Base-by-base conservation (phyloP, 179 eudicot genomes). In the Beta macrorhiza region DNA sequence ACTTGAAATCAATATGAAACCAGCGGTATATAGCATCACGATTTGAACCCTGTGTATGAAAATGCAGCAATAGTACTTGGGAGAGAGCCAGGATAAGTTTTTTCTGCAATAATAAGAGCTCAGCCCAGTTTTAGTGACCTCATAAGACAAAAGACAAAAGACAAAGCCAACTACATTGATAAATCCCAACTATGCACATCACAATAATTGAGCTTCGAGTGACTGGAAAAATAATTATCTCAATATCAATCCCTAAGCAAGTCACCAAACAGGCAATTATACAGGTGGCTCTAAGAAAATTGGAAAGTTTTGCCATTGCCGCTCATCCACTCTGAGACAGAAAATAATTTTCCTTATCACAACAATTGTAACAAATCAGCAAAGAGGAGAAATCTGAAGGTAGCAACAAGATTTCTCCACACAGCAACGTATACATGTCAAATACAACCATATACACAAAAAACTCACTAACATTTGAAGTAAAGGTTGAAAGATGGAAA, bases 251-350 rank as follows among this genome's bases (percentile, higher is more conserved):
- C 62, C 42, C 55, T 71, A 25, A 12, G 22, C 14, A 58, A 65
- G 55, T 56, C 52, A 37, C n/a, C 25, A 69, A 44, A 22, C 59
- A 78, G 51, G 17, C 51, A 29, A 65, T 53, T 20, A 53, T 67
- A 64, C 64, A 67, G 37, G 56, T 53, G n/a, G 63, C 70, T 67
- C 47, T 61, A 20, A 53, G 20, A 56, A 78, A 53, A 45, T 7
- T 32, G 42, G 52, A 67, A 29, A 78, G 62, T 53, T 67, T 78
- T 67, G 20, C 45, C 11, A 74, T 45, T 20, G 76, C 76, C 44
- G 76, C 81, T 79, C 61, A 56, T 57, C 68, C 75, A 37, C 68
- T 79, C 81, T 67, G 2, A 70, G 69, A 68, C 74, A 78, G 42
- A 78, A 67, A 58, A 9, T 70, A 79, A 57, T 51, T 57, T 56